A percentile compares a stretch with the other conserved stretches of the same genome.
Evolutionary conservation across 2,329 filamentous ascomycete genomes (phyloP).

Genomic region (Ceratocystiopsis brevicomis): DNA sequence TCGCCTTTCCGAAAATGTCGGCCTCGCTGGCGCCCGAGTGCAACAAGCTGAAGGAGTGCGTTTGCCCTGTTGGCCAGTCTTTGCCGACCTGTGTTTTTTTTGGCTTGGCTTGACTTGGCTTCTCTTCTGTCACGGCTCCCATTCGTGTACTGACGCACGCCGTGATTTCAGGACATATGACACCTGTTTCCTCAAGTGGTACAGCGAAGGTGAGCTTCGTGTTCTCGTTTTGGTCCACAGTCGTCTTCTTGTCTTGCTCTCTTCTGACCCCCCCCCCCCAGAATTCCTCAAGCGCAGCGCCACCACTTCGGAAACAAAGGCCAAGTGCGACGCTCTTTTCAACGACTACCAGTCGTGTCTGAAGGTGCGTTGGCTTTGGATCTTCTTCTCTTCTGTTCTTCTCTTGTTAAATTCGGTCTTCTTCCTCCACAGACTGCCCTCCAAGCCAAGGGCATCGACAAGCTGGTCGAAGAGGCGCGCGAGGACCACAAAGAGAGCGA

Average conservation of each 20-base stretch:
- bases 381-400: not conserved
- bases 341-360: conserved; percentile 77
- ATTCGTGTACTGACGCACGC: not conserved
- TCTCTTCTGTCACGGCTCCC: not conserved
- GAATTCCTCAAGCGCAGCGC: conserved; percentile 81
- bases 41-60: conserved; percentile 88
- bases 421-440: conserved; percentile 46
- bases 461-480: conserved; percentile 75
- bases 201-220: conserved; percentile 68
- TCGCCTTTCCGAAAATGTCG: conserved; percentile 42
- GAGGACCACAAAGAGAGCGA: conserved; percentile 84
- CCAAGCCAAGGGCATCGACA: conserved; percentile 79
- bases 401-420: not conserved
- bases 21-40: conserved; percentile 88
- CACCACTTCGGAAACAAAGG: conserved; percentile 49
- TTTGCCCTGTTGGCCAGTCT: conserved; percentile 1
- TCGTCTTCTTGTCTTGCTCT: not conserved
- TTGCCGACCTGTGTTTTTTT: no score
- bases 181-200: conserved; percentile 97
- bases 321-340: conserved; percentile 64
- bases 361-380: conserved; percentile 34
- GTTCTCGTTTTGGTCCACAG: not conserved
- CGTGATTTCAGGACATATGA: conserved; percentile 57
- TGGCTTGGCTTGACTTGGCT: not conserved
- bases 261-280: conserved; percentile 16